phyloP scores from a whole-genome alignment of 805 yeast genomes.

The Saccharomycopsis javanensis region DNA sequence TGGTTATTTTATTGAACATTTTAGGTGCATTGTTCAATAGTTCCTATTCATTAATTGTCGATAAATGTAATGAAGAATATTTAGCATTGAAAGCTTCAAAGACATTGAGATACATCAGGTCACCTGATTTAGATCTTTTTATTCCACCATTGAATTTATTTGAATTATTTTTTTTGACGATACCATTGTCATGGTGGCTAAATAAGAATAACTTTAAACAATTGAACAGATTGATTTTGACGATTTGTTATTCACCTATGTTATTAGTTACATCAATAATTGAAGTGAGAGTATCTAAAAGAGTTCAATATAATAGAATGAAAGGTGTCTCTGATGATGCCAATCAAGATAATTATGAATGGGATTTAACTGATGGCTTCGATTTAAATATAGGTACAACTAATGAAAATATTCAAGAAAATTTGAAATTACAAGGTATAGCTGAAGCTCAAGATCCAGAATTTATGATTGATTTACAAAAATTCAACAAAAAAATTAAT shows the following conservation, averaged over 20 bases:
- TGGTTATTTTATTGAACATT: slow-evolving; percentile 71
- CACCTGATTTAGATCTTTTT: slow-evolving; percentile 78
- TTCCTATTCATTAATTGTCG: slow-evolving; percentile 73
- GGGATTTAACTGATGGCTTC: slow-evolving; percentile 23
- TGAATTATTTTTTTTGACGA: slow-evolving; percentile 41
- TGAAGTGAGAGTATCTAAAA: slow-evolving; percentile 57
- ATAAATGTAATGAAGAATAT: slow-evolving; percentile 75
- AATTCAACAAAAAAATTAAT: slow-evolving; percentile 45
- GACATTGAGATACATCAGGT: slow-evolving; percentile 74
- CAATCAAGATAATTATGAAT: slow-evolving; percentile 26
- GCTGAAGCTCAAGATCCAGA: slow-evolving; percentile 67
- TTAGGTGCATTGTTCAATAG: slow-evolving; percentile 79
- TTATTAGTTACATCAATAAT: slow-evolving; percentile 48
- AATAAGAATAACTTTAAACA: slow-evolving; percentile 26
- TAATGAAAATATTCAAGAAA: slow-evolving; percentile 7
- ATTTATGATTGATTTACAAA: slow-evolving; percentile 40
- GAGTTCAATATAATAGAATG: slow-evolving; percentile 27
- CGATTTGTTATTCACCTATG: slow-evolving; percentile 58
- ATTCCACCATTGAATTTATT: slow-evolving; percentile 79
- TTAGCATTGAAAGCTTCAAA: slow-evolving; percentile 78
- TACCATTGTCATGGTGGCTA: slow-evolving; percentile 35
- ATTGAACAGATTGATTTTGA: slow-evolving; percentile 49
- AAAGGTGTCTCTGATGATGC: slow-evolving; percentile 33
- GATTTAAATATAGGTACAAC: slow-evolving; percentile 7
- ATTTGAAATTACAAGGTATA: slow-evolving; percentile 39